Evolutionary conservation across 2,329 filamentous ascomycete species (phyloP).

Genomic region (Microdochium nivale): DNA sequence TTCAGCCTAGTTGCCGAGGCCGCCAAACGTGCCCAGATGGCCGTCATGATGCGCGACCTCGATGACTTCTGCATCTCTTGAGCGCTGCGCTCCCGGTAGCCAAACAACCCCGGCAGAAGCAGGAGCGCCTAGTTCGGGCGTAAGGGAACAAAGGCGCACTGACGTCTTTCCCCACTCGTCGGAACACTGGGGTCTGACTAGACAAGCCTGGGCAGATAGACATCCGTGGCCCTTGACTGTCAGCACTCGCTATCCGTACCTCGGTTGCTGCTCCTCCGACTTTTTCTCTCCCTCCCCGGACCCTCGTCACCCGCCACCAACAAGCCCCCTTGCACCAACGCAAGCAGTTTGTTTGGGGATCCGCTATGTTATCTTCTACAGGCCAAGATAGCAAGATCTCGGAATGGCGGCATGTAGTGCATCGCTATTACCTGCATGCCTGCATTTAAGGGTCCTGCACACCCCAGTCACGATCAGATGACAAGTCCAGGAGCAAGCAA

Average conservation of each 20-base stretch:
- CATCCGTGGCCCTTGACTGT: not conserved
- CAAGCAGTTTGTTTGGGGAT: not conserved
- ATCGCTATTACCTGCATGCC: not conserved
- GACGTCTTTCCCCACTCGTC: not conserved
- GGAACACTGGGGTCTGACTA: not conserved
- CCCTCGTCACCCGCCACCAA: not conserved
- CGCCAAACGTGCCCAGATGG: constrained; percentile 86
- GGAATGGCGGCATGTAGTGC: not conserved
- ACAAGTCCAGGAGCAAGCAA: not conserved
- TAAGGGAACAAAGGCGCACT: not conserved
- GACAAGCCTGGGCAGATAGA: too few relatives aligned
- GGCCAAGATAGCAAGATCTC: not conserved
- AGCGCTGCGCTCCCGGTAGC: not conserved
- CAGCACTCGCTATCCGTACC: not conserved
- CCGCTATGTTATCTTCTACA: not conserved
- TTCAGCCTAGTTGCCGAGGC: constrained; percentile 86
- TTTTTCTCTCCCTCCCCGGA: not conserved
- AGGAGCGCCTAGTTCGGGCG: not conserved
- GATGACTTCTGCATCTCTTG: constrained; percentile 57
- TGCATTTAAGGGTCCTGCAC: not conserved
- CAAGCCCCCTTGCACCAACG: not conserved
- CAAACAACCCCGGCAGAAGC: not conserved
- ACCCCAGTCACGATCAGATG: not conserved
- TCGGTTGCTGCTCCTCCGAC: not conserved
- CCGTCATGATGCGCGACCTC: constrained; percentile 78